phyloP scores from a whole-genome alignment of 495 filamentous ascomycete genomes.

The Annulohypoxylon stygium region DNA sequence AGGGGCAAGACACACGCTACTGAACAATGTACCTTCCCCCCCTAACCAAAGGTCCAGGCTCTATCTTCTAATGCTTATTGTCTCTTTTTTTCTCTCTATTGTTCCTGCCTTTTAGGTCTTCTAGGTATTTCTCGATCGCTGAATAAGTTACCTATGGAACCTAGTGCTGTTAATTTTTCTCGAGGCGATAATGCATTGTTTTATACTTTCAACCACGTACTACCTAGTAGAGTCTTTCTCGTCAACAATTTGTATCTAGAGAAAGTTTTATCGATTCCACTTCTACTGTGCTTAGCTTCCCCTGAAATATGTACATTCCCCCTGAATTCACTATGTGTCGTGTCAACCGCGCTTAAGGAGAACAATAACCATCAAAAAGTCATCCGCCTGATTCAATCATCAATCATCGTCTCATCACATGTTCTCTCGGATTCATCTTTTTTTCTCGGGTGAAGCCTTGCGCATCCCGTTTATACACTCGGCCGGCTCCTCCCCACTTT shows the following conservation, averaged over 20 bases:
- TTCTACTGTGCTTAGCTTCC: slow-evolving; percentile 12
- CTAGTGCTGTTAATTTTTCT: neutral
- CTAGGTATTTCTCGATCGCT: neutral
- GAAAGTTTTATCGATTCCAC: neutral
- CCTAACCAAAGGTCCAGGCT: slow-evolving; percentile 14
- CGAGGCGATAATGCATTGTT: neutral
- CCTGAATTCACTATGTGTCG: slow-evolving; percentile 25
- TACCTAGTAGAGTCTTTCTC: neutral
- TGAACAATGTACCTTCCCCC: slow-evolving; percentile 14
- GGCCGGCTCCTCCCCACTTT: slow-evolving; percentile 21
- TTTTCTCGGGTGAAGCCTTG: slow-evolving; percentile 7
- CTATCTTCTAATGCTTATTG: slow-evolving; percentile 11
- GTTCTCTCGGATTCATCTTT: slow-evolving; percentile 11
- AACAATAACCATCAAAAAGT: slow-evolving; percentile 9
- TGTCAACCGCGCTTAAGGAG: slow-evolving; percentile 15
- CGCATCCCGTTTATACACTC: slow-evolving; percentile 10
- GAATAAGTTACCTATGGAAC: neutral
- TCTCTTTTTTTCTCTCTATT: neutral
- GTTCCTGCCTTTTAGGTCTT: neutral
- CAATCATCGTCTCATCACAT: slow-evolving; percentile 36
- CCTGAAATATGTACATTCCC: slow-evolving; percentile 15
- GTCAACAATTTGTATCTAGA: neutral
- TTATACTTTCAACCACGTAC: neutral
- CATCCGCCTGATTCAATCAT: slow-evolving; percentile 27
- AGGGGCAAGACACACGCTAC: slow-evolving; percentile 19